Conservation (phyloP, 2,329 filamentous ascomycete species). For the Leptographium wingfieldii region DNA sequence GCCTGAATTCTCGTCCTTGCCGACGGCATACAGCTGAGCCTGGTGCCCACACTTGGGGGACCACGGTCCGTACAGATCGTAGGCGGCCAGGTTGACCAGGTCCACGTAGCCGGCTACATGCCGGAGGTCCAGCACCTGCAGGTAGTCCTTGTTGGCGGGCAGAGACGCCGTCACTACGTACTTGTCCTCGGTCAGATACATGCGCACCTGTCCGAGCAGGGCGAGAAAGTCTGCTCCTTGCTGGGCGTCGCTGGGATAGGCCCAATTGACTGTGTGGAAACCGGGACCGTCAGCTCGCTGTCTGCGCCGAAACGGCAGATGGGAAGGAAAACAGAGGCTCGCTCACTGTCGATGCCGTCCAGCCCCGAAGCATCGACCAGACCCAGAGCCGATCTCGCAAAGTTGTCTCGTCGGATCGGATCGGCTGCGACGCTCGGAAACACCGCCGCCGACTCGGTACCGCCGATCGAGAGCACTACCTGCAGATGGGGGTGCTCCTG, state of each 20-base stretch:
- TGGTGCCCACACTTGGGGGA: slow-evolving; percentile 57
- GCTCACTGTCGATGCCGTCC: slow-evolving; percentile 64
- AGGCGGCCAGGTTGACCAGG: slow-evolving; percentile 67
- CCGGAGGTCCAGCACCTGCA: slow-evolving; percentile 57
- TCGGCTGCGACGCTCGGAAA: slow-evolving; percentile 56
- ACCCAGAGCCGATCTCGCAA: slow-evolving; percentile 53
- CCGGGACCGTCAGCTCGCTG: background rate
- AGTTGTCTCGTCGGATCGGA: slow-evolving; percentile 49
- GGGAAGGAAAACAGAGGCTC: background rate
- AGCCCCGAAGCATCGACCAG: slow-evolving; percentile 60
- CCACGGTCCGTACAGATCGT: slow-evolving; percentile 69
- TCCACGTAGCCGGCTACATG: slow-evolving; percentile 55
- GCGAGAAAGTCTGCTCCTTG: slow-evolving; percentile 60
- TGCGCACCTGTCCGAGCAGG: slow-evolving; percentile 53
- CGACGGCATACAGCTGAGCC: slow-evolving; percentile 56
- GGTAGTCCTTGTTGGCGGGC: slow-evolving; percentile 51
- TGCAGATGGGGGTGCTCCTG: slow-evolving; percentile 56
- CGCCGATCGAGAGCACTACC: slow-evolving; percentile 67
- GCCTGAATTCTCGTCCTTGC: slow-evolving; percentile 50
- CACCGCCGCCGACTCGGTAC: slow-evolving; percentile 48
- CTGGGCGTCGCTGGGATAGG: slow-evolving; percentile 53
- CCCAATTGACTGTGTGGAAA: slow-evolving; percentile 56
- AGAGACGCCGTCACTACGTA: slow-evolving; percentile 63
- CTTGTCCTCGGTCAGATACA: slow-evolving; percentile 52
- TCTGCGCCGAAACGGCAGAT: background rate